Percentiles rank a stretch among this genome's conserved stretches.
phyloP scores from a whole-genome alignment of 805 yeast species.

The Myxozyma vanderwaltii region DNA sequence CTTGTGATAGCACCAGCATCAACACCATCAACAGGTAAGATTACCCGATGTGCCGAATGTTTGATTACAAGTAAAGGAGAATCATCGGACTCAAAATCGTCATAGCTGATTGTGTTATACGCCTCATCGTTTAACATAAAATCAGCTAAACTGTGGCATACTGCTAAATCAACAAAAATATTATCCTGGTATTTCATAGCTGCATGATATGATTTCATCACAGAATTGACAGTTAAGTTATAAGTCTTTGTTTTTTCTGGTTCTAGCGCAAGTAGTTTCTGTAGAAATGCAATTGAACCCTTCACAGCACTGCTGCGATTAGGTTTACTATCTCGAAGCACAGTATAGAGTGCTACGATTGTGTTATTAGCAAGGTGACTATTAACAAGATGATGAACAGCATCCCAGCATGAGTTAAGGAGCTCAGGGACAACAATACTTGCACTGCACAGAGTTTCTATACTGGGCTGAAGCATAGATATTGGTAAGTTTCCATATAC shows the following conservation, averaged over 20 bases:
- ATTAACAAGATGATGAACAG: conserved; percentile 45
- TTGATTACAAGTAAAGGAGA: conserved; percentile 48
- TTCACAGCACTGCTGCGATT: conserved; percentile 42
- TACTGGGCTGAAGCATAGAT: conserved; percentile 43
- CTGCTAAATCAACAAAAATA: conserved; percentile 47
- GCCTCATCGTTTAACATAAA: conserved; percentile 44
- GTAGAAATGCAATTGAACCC: conserved; percentile 45
- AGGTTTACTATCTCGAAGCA: conserved; percentile 37
- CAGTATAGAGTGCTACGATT: conserved; percentile 40
- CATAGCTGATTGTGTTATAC: conserved; percentile 36
- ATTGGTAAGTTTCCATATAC: conserved; percentile 53
- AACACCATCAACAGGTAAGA: not conserved
- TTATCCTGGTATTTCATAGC: conserved; percentile 44
- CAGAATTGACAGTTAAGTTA: conserved; percentile 39
- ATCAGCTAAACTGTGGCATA: conserved; percentile 47
- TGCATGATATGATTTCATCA: conserved; percentile 44
- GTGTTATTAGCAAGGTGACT: conserved; percentile 47
- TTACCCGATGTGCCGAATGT: not conserved
- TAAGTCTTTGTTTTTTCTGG: conserved; percentile 38
- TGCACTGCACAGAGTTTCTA: conserved; percentile 53
- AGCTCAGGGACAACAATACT: conserved; percentile 45
- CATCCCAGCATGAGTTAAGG: conserved; percentile 45
- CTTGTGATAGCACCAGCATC: not conserved
- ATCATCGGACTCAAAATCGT: conserved; percentile 40
- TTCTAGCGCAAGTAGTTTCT: conserved; percentile 36